phyloP scores from a whole-genome alignment of 2,329 filamentous ascomycete species.

The Claviceps monticola region DNA sequence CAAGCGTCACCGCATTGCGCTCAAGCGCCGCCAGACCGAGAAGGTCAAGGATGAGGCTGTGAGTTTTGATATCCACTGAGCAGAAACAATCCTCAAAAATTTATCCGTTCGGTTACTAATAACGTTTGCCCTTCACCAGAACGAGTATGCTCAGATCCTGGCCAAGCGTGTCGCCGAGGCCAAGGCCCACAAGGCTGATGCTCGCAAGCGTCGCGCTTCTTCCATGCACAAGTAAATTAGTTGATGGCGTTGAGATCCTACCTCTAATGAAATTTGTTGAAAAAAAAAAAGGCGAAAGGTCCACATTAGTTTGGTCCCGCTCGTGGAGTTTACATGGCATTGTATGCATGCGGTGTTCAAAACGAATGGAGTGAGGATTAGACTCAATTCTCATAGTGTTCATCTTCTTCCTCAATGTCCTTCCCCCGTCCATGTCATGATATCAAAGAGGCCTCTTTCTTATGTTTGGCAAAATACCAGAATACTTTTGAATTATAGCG shows the following conservation, averaged over 20 bases:
- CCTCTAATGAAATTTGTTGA: slow-evolving; percentile 11
- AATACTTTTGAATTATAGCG: too few species aligned
- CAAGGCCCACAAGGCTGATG: slow-evolving; percentile 85
- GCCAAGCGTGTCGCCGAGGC: slow-evolving; percentile 95
- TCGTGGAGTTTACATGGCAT: slow-evolving; percentile 15
- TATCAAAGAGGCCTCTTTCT: too few species aligned
- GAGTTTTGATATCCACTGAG: slow-evolving; percentile 35
- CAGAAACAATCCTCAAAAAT: too few species aligned
- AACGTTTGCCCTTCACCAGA: slow-evolving; percentile 40
- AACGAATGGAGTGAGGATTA: slow-evolving; percentile 19
- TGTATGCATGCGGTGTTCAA: slow-evolving; percentile 17
- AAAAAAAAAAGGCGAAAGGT: slow-evolving; percentile 17
- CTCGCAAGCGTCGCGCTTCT: slow-evolving; percentile 92
- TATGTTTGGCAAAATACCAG: too few species aligned
- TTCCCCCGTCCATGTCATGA: too few species aligned
- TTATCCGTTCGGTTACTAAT: neutral
- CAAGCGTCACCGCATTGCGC: slow-evolving; percentile 95
- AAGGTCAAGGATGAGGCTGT: slow-evolving; percentile 98
- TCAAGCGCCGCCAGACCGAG: slow-evolving; percentile 97
- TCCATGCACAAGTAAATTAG: slow-evolving; percentile 74
- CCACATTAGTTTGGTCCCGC: slow-evolving; percentile 20
- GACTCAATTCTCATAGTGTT: too few species aligned
- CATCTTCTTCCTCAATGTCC: too few species aligned
- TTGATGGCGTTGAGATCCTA: slow-evolving; percentile 16
- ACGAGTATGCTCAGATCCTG: slow-evolving; percentile 91